phyloP scores from a whole-genome alignment of 345 rosid genomes.

The Pistacia integerrima region DNA sequence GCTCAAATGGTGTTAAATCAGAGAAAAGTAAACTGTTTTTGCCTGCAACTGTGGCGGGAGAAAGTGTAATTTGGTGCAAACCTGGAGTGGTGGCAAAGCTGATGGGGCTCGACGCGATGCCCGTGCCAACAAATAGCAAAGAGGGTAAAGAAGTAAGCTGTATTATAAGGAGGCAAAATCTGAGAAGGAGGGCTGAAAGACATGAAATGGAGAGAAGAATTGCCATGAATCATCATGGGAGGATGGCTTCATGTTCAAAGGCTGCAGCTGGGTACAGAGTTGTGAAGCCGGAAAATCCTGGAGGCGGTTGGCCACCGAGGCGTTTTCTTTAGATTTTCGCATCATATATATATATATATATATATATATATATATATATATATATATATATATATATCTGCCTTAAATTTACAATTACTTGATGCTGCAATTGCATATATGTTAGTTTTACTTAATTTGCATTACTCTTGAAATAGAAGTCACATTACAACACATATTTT shows the following conservation, averaged over 20 bases:
- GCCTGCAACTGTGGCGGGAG: constrained; percentile 51
- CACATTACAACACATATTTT: neutral
- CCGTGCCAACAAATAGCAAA: constrained; percentile 47
- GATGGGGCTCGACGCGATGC: constrained; percentile 90
- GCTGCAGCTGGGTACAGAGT: constrained; percentile 26
- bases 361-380: too few relatives aligned
- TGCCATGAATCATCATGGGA: constrained; percentile 20
- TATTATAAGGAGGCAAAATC: constrained; percentile 50
- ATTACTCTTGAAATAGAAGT: neutral
- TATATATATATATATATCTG: too few relatives aligned
- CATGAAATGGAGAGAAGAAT: constrained; percentile 37
- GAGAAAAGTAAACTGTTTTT: constrained; percentile 21
- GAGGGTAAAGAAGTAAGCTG: constrained; percentile 25
- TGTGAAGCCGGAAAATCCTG: constrained; percentile 29
- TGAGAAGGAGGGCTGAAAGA: constrained; percentile 49
- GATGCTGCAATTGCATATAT: too few relatives aligned
- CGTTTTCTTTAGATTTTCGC: constrained; percentile 39
- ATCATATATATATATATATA: neutral
- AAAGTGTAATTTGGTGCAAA: constrained; percentile 80
- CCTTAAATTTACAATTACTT: too few relatives aligned
- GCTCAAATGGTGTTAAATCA: constrained; percentile 8
- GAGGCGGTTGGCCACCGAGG: constrained; percentile 46
- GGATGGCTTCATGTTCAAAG: constrained; percentile 33
- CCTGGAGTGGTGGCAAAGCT: constrained; percentile 91
- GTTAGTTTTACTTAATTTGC: too few relatives aligned